Evolutionary conservation across 2,329 filamentous ascomycete species (phyloP).

Genomic region (Sporothrix luriei): DNA sequence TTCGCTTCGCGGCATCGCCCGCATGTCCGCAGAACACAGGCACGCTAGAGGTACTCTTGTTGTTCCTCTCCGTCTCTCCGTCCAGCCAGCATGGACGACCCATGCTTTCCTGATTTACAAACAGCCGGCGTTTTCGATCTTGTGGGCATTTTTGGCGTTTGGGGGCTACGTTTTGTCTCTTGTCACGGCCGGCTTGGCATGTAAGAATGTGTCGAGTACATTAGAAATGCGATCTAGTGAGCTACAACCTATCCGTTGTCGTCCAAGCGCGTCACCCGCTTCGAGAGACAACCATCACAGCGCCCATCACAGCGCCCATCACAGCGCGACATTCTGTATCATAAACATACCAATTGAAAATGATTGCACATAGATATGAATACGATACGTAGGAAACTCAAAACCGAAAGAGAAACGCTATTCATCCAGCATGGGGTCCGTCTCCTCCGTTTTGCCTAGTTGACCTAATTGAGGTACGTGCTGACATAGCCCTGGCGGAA

Average conservation of each 20-base stretch:
- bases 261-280: background rate
- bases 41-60: background rate
- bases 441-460: background rate
- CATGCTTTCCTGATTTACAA: background rate
- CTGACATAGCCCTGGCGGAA: conserved; percentile 77
- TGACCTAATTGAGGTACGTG: conserved; percentile 46
- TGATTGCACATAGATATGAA: background rate
- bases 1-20: conserved; percentile 4
- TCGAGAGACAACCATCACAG: background rate
- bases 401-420: background rate
- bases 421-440: background rate
- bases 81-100: background rate
- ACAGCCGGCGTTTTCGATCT: background rate
- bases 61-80: no score
- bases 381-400: background rate
- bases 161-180: background rate
- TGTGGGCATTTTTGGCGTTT: background rate
- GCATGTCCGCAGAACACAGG: no score
- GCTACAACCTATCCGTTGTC: no score
- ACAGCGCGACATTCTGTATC: background rate
- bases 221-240: background rate
- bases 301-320: no score
- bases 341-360: background rate
- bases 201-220: background rate
- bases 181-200: background rate